Base-by-base conservation (phyloP, 2,329 filamentous ascomycete genomes). In the Ophiocordyceps camponoti-saundersi region DNA sequence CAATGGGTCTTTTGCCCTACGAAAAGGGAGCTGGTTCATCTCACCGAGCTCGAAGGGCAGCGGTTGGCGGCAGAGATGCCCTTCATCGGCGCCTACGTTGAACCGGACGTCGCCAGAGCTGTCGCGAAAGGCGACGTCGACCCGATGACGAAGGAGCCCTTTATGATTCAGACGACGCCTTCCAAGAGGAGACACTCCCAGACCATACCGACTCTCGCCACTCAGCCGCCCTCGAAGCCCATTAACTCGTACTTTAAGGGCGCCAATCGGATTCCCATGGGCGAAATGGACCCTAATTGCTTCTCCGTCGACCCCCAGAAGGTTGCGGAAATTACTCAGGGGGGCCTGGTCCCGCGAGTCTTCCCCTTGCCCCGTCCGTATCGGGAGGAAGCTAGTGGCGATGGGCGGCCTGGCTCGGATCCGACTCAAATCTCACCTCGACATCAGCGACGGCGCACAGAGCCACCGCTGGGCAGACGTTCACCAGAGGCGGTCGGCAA, bases 1-100 rank as follows among this genome's bases (percentile, higher is more conserved):
- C 92, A 95, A 65, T 85, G 92, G 65, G 90, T 96, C 3, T 98
- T 85, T 61, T 96, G 90, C 59, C 88, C 90, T 0, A 67, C 71
- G 36, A 71, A 74, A 41, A 71, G 80, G 48, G 68, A 78, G 50
- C 64, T 96, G 42, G 84, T 95, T 40, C 80, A 87, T 50, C 70
- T 95, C 49, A 92, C 80, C 1, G 70, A 78, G 15, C 73, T 82
- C 0, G 75, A 78, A 1, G 66, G 73, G 6, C 76, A 76, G 5
- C 61, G 87, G 21, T 75, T 80, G 22, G 67, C 80, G 1, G 75
- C 79, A 11, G 75, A 82, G 41, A 80, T 95, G 72, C 75, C 82
- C 1, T 96, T 83, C 56, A 86, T 98, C 52, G 93, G 92, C 29
- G 69, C 73, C 20, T 71, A 78, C 53, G 75, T 94, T 42, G 79